phyloP scores from a whole-genome alignment of 345 rosid genomes.

The Eucalyptus paniculata region DNA sequence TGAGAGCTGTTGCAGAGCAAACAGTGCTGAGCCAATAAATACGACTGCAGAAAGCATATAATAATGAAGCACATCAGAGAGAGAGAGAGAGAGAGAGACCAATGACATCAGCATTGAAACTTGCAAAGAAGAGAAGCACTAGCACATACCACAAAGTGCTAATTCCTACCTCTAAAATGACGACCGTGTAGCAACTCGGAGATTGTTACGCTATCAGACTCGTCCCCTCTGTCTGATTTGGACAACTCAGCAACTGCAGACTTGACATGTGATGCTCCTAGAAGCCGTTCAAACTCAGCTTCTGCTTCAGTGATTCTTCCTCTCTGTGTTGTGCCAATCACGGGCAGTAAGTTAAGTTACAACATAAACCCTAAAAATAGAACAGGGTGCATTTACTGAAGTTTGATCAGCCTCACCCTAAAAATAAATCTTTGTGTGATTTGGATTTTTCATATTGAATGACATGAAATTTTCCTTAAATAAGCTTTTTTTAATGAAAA shows the following conservation, averaged over 20 bases:
- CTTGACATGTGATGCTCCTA: constrained; percentile 74
- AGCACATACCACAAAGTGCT: neutral
- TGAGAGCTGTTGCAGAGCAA: constrained; percentile 99
- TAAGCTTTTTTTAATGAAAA: neutral
- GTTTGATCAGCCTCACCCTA: neutral
- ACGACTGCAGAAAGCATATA: constrained; percentile 94
- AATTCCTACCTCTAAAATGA: constrained; percentile 67
- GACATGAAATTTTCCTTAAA: neutral
- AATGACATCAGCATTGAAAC: neutral
- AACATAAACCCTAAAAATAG: neutral
- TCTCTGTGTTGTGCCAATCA: constrained; percentile 34
- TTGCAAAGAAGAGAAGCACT: neutral
- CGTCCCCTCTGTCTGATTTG: constrained; percentile 66
- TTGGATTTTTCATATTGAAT: neutral
- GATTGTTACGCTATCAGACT: constrained; percentile 41
- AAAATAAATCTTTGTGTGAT: no score
- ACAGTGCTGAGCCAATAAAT: constrained; percentile 99
- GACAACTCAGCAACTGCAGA: constrained; percentile 71
- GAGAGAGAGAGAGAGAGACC: neutral
- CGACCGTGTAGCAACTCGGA: constrained; percentile 73
- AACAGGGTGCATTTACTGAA: neutral
- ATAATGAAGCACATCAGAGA: constrained; percentile 47
- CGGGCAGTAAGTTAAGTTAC: neutral
- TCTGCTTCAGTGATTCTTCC: constrained; percentile 84
- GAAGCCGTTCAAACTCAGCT: constrained; percentile 72